phyloP scores from a whole-genome alignment of 2,329 filamentous ascomycete genomes.

The Penicillium palitans region DNA sequence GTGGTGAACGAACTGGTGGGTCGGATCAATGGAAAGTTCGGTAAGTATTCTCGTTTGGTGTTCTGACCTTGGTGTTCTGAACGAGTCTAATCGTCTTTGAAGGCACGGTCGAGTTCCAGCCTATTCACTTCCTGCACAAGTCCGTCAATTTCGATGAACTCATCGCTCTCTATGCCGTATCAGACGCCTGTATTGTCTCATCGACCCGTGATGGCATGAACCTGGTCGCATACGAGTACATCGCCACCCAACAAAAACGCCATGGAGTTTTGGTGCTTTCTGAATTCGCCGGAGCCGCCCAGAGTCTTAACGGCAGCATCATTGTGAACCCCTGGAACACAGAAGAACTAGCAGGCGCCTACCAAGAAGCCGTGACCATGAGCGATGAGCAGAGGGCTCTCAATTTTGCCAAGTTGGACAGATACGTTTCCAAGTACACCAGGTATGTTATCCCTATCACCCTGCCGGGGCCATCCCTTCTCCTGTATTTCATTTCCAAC shows the following conservation, averaged over 20 bases:
- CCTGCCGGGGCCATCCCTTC: neutral
- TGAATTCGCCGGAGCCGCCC: constrained; percentile 93
- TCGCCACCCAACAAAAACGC: constrained; percentile 84
- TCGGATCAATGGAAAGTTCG: constrained; percentile 94
- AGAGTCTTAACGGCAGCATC: constrained; percentile 87
- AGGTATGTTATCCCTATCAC: constrained; percentile 51
- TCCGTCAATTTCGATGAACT: constrained; percentile 93
- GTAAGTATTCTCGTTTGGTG: constrained; percentile 36
- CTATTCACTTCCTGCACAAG: constrained; percentile 97
- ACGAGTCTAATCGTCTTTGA: constrained; percentile 16
- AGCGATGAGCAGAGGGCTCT: constrained; percentile 78
- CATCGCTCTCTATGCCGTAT: constrained; percentile 87
- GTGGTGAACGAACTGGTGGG: constrained; percentile 97
- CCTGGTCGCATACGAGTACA: constrained; percentile 96
- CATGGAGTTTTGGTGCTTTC: constrained; percentile 94
- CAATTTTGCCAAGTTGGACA: constrained; percentile 89
- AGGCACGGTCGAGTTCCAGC: constrained; percentile 96
- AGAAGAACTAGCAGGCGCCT: constrained; percentile 87
- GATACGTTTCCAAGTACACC: constrained; percentile 97
- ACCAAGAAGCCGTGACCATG: constrained; percentile 97
- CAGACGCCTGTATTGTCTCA: constrained; percentile 87
- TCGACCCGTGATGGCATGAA: constrained; percentile 99
- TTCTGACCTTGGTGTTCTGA: neutral
- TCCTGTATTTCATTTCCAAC: neutral
- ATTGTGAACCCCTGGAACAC: constrained; percentile 99